A percentile compares a stretch with the other conserved stretches of the same genome.
These are phyloP conservation scores for Saccharomyces pastorianus DNA, from an alignment of 1,139 yeast species.

Conservation along the genomic window DNA sequence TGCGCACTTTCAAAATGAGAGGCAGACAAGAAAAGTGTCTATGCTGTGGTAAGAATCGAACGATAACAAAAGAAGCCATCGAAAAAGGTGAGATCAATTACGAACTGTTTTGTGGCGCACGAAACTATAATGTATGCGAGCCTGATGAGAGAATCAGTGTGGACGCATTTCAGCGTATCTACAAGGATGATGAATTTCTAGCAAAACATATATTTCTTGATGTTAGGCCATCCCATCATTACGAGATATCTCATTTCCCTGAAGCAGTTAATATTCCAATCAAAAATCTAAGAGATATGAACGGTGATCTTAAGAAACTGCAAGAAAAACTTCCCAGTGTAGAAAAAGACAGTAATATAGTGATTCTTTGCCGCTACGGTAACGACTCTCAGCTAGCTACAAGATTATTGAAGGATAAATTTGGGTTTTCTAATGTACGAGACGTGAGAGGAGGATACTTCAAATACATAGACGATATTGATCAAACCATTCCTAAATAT, in stretches of 20 bases:
- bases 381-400: constrained; percentile 85
- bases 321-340: constrained; percentile 19
- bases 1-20: constrained; percentile 76
- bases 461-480: constrained; percentile 60
- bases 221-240: constrained; percentile 78
- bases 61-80: constrained; percentile 42
- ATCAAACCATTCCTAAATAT: constrained; percentile 59
- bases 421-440: constrained; percentile 43
- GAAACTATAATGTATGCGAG: constrained; percentile 41
- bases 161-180: constrained; percentile 33
- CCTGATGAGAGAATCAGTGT: constrained; percentile 45
- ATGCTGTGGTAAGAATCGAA: constrained; percentile 50
- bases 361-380: constrained; percentile 70
- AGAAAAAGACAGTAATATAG: constrained; percentile 19
- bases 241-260: constrained; percentile 53
- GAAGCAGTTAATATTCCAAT: constrained; percentile 59
- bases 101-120: constrained; percentile 63
- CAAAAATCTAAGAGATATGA: constrained; percentile 39
- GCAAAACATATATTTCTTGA: constrained; percentile 46
- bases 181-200: constrained; percentile 8
- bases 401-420: constrained; percentile 41
- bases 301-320: constrained; percentile 21
- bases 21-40: constrained; percentile 51
- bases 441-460: constrained; percentile 77
- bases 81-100: constrained; percentile 49